Percentiles rank a stretch among this genome's conserved stretches.
Evolutionary conservation across 148 eudicot genomes (phyloP).

Genomic region (Polygonum aviculare): DNA sequence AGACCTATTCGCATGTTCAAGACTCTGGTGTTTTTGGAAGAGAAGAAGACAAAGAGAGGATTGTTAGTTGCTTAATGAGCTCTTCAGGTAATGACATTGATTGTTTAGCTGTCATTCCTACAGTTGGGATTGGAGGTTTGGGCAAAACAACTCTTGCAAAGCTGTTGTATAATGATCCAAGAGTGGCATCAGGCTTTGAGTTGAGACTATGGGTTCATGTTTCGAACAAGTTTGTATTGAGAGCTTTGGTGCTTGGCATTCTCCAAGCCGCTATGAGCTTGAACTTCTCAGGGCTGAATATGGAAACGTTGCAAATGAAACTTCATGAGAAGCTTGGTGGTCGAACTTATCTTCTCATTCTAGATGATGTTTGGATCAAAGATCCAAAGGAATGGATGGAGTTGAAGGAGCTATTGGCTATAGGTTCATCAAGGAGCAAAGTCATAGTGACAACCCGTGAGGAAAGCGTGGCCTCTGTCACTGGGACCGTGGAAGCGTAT

Average conservation of each 20-base stretch:
- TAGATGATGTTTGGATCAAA: constrained; percentile 1
- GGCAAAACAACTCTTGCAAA: background rate
- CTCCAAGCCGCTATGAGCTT: background rate
- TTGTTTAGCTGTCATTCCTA: background rate
- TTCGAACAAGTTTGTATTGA: background rate
- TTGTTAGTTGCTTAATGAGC: background rate
- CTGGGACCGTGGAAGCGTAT: background rate
- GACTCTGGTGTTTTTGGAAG: background rate
- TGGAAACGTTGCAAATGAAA: background rate
- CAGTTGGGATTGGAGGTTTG: background rate
- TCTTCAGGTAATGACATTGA: background rate
- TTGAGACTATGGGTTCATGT: background rate
- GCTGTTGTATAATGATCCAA: background rate
- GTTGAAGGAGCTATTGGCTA: background rate
- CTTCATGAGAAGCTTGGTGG: background rate
- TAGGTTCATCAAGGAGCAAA: constrained; percentile 12
- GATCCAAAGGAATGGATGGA: background rate
- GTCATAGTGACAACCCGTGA: constrained; percentile 25
- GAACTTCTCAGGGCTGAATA: background rate
- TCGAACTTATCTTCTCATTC: background rate
- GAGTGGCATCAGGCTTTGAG: background rate
- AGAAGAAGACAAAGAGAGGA: background rate
- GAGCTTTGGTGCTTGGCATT: background rate
- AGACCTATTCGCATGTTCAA: background rate
- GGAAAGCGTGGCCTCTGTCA: background rate